Evolutionary conservation across 164 flowering plant species (phyloP), one percentile per base, ranked within the genome.

Genomic region (Amborella trichopoda): DNA sequence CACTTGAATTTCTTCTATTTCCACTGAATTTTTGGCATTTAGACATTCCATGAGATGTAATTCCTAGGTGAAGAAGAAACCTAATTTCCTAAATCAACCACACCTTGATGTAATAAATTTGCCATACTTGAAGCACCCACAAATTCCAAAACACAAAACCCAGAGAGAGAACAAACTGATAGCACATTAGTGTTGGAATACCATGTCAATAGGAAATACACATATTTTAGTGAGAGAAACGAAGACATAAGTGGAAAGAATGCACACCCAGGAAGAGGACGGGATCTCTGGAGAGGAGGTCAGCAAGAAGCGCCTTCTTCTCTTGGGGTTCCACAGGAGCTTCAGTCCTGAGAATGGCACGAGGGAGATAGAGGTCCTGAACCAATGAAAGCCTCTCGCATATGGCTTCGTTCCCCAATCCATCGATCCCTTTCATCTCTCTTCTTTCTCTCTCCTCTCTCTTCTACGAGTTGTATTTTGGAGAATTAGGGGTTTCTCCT

Each of bases 301-400:
- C 76, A 60, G 67, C 76, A 49, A 91, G 80, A 49, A 82, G 53
- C 30, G 78, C 25, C 40, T 83, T 74, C 38, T 95, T 84, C 3
- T 63, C 70, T 21, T 81, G 56, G 17, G 90, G 72, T 30, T 55
- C 26, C 23, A 56, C n/a, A 38, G 80, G 68, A 30, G 67, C 19
- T 25, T 73, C 54, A 22, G 67, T 77, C 22, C 37, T 26, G 20
- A 6, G 4, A n/a, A 76, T 37, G 10, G 87, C 67, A 24, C 77
- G 73, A 1, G 99, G 96, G 60, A 80, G 87, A 67, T 91, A 91
- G 30, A 91, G 82, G 49, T 71, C 67, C 2, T 87, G 90, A 23
- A 73, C 11, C 3, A 38, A 50, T 0, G 96, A 87, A 0, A 91
- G 64, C 41, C 99, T 67, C 58, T 69, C 83, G 24, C 88, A 26